Conservation (phyloP, 768 basidiomycete genomes). For the Lentinula lateritia region DNA sequence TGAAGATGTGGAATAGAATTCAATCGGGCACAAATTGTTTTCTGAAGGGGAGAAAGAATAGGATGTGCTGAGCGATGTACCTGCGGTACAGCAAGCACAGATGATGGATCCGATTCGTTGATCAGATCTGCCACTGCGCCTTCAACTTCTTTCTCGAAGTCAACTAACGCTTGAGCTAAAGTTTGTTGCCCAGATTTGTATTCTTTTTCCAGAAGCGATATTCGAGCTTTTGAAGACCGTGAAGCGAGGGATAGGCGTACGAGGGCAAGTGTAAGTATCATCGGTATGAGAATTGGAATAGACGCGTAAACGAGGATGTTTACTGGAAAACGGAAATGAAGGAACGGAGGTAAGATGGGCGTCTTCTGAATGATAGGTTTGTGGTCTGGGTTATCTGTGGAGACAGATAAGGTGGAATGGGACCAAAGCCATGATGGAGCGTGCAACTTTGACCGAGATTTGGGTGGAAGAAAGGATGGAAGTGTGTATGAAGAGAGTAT, state of each 20-base stretch:
- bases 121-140: conserved; percentile 55
- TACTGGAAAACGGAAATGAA: conserved; percentile 59
- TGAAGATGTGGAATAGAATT: conserved; percentile 63
- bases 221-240: conserved; percentile 56
- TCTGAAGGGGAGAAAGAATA: conserved; percentile 52
- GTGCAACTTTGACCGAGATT: conserved; percentile 32
- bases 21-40: conserved; percentile 48
- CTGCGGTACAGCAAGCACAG: conserved; percentile 8
- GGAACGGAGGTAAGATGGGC: conserved; percentile 43
- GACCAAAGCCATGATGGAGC: conserved; percentile 39
- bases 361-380: conserved; percentile 23
- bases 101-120: conserved; percentile 33
- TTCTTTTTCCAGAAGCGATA: conserved; percentile 59
- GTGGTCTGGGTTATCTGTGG: conserved; percentile 24
- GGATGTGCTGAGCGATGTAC: conserved; percentile 27
- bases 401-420: neutral
- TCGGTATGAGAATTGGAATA: conserved; percentile 63
- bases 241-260: conserved; percentile 54
- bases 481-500: conserved; percentile 50
- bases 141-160: conserved; percentile 59
- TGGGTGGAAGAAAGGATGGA: conserved; percentile 36
- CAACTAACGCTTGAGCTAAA: conserved; percentile 49
- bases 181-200: conserved; percentile 24
- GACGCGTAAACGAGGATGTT: conserved; percentile 54
- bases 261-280: conserved; percentile 47